Evolutionary conservation across 2,329 filamentous ascomycete species (phyloP).

Genomic region (Madurella mycetomatis): DNA sequence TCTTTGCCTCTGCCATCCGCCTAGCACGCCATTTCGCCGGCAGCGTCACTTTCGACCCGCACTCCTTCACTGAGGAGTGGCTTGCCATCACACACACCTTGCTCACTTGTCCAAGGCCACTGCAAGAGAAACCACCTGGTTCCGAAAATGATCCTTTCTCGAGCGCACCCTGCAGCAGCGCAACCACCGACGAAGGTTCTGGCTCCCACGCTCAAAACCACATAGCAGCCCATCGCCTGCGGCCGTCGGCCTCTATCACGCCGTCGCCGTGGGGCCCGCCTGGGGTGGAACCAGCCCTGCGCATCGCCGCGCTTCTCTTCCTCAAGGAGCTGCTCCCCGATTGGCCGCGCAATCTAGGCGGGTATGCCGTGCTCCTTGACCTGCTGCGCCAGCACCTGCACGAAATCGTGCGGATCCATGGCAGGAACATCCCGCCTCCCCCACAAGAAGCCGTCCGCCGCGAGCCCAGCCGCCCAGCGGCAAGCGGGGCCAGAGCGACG

Average conservation of each 20-base stretch:
- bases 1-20: slow-evolving; percentile 27
- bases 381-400: slow-evolving; percentile 27
- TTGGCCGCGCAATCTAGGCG: slow-evolving; percentile 31
- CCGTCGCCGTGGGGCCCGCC: slow-evolving; percentile 1
- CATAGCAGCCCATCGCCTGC: slow-evolving; percentile 25
- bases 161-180: not conserved
- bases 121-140: slow-evolving; percentile 22
- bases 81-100: slow-evolving; percentile 30
- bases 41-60: slow-evolving; percentile 27
- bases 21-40: slow-evolving; percentile 17
- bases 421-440: too few species aligned
- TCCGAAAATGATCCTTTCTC: slow-evolving; percentile 12
- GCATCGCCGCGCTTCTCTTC: slow-evolving; percentile 30
- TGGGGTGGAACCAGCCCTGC: slow-evolving; percentile 28
- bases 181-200: not conserved
- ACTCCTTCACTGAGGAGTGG: slow-evolving; percentile 32
- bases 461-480: too few species aligned
- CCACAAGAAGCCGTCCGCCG: too few species aligned
- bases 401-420: slow-evolving; percentile 3
- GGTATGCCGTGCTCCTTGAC: slow-evolving; percentile 29
- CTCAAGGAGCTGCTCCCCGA: slow-evolving; percentile 33
- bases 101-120: slow-evolving; percentile 25
- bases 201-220: slow-evolving; percentile 19
- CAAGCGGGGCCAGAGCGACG: too few species aligned
- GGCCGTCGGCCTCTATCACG: slow-evolving; percentile 15